Evolutionary conservation across 2,329 filamentous ascomycete genomes (phyloP).

Genomic region (Fusarium stilboides): DNA sequence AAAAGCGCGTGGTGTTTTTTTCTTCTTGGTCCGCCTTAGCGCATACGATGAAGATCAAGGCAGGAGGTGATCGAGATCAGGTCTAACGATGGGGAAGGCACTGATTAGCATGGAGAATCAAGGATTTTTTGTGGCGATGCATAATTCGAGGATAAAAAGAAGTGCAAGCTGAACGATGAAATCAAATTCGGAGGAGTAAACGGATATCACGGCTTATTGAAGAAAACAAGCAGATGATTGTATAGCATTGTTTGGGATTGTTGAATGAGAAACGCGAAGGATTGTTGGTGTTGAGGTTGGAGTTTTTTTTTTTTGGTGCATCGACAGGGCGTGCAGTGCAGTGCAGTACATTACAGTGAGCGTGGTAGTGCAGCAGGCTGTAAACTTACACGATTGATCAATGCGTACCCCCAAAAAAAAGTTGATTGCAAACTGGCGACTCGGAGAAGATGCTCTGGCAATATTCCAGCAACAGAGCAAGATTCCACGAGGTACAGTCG

Average conservation of each 20-base stretch:
- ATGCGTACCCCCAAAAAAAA: constrained; percentile 24
- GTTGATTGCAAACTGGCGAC: constrained; percentile 35
- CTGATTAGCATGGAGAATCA: constrained; percentile 45
- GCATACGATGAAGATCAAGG: constrained; percentile 39
- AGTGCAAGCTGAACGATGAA: neutral
- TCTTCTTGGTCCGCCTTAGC: constrained; percentile 36
- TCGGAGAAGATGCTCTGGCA: constrained; percentile 52
- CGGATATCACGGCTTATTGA: constrained; percentile 8
- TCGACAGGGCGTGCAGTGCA: constrained; percentile 12
- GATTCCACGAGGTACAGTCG: constrained; percentile 39
- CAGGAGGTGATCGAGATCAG: constrained; percentile 37
- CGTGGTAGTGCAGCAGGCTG: constrained; percentile 7
- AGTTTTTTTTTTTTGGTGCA: constrained; percentile 6
- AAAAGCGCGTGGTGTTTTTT: constrained; percentile 17
- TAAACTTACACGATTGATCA: constrained; percentile 44
- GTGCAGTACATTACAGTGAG: constrained; percentile 11
- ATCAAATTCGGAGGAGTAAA: neutral
- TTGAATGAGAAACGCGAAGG: neutral
- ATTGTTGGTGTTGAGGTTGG: constrained; percentile 12
- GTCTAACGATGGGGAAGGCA: constrained; percentile 44
- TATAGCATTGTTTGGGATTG: constrained; percentile 19
- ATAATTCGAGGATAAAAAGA: constrained; percentile 14
- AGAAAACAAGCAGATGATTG: neutral
- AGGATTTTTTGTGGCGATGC: constrained; percentile 31
- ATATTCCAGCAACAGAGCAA: constrained; percentile 59